A percentile compares a stretch with the other conserved stretches of the same genome.
Conservation (phyloP, 1,139 yeast species). For the Sugiyamaella castrensis region DNA sequence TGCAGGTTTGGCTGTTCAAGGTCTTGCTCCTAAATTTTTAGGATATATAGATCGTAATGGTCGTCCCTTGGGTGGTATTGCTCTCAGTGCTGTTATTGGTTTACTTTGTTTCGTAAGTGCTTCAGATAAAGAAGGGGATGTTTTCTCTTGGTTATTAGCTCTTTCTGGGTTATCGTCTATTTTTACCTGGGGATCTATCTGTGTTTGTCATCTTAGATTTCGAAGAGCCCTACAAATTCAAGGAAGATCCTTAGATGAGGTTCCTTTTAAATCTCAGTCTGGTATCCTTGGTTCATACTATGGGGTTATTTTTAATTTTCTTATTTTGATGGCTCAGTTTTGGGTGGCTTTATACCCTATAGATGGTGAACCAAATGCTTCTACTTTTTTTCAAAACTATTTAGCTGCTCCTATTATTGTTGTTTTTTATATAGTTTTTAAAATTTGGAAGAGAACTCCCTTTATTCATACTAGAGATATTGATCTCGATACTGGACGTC, state of each 20-base stretch:
- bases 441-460: constrained; percentile 47
- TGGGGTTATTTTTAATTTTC: constrained; percentile 58
- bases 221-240: constrained; percentile 67
- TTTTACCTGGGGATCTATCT: constrained; percentile 81
- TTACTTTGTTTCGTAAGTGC: constrained; percentile 65
- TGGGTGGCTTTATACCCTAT: constrained; percentile 77
- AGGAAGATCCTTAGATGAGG: constrained; percentile 62
- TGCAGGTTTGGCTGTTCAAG: constrained; percentile 77
- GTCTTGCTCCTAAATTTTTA: constrained; percentile 70
- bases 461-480: constrained; percentile 46
- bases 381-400: constrained; percentile 51
- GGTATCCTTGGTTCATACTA: constrained; percentile 69
- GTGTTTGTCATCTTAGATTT: constrained; percentile 73
- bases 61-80: constrained; percentile 68
- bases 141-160: constrained; percentile 79
- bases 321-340: constrained; percentile 75
- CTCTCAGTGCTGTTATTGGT: constrained; percentile 57
- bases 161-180: constrained; percentile 80
- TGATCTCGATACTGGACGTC: constrained; percentile 55
- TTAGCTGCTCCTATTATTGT: constrained; percentile 54
- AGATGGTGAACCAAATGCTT: constrained; percentile 45
- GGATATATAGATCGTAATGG: constrained; percentile 74
- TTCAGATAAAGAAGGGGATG: constrained; percentile 61
- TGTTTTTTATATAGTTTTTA: constrained; percentile 50
- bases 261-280: constrained; percentile 64